Evolutionary conservation across 2,329 filamentous ascomycete genomes (phyloP).

Genomic region (Pseudocercospora cruenta): DNA sequence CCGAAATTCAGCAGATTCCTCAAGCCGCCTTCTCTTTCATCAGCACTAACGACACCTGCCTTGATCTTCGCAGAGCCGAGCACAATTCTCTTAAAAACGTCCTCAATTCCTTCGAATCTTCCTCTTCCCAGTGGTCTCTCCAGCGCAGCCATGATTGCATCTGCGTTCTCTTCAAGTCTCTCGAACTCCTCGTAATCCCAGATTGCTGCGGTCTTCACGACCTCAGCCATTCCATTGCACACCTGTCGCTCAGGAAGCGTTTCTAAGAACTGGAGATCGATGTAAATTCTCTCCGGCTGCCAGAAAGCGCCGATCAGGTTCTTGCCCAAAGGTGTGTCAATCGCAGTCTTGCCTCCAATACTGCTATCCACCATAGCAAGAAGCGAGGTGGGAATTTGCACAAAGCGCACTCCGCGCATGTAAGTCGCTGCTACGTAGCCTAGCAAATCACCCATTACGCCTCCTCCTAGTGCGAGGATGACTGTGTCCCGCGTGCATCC

Average conservation of each 20-base stretch:
- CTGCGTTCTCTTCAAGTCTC: constrained; percentile 78
- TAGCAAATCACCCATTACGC: constrained; percentile 97
- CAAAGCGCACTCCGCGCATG: constrained; percentile 95
- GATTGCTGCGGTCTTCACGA: constrained; percentile 83
- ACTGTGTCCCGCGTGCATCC: constrained; percentile 95
- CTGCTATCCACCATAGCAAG: constrained; percentile 98
- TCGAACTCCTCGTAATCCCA: constrained; percentile 89
- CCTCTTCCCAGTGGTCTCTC: constrained; percentile 59
- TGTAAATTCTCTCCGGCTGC: constrained; percentile 92
- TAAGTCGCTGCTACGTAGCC: constrained; percentile 97
- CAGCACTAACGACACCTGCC: constrained; percentile 88
- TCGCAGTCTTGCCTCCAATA: constrained; percentile 97
- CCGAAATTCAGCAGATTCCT: constrained; percentile 96
- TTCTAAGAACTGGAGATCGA: constrained; percentile 89
- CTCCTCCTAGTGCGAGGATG: constrained; percentile 90
- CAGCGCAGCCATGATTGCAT: constrained; percentile 73
- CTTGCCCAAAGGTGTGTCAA: constrained; percentile 94
- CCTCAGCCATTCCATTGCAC: constrained; percentile 98
- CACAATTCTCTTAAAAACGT: constrained; percentile 64
- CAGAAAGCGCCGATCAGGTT: constrained; percentile 95
- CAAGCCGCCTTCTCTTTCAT: constrained; percentile 91
- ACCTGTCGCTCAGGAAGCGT: constrained; percentile 89
- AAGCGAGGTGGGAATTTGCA: constrained; percentile 93
- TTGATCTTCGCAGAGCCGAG: constrained; percentile 91
- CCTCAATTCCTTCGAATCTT: constrained; percentile 69